Conservation (phyloP, 2,329 filamentous ascomycete species). For the Talaromyces sp. region DNA sequence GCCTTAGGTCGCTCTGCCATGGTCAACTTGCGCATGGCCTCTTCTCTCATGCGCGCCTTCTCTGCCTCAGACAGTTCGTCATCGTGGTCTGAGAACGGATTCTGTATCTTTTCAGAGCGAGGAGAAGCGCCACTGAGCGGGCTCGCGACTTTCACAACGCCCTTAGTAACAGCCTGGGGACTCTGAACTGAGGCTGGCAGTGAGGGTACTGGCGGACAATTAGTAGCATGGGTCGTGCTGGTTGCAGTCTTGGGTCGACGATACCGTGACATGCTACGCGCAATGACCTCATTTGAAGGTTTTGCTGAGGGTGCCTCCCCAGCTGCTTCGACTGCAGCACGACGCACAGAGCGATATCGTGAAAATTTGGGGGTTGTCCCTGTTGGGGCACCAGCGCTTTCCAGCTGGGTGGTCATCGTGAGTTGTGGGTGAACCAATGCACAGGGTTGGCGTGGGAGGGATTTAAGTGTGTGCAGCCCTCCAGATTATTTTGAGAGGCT, state of each 20-base stretch:
- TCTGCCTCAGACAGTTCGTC: slow-evolving; percentile 19
- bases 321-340: slow-evolving; percentile 29
- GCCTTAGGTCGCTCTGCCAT: slow-evolving; percentile 22
- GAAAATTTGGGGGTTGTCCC: slow-evolving; percentile 48
- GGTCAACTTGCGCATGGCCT: slow-evolving; percentile 36
- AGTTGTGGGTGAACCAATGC: not conserved
- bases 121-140: not conserved
- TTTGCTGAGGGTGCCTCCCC: not conserved
- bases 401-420: slow-evolving; percentile 25
- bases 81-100: slow-evolving; percentile 4
- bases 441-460: not conserved
- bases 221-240: slow-evolving; percentile 12
- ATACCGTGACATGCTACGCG: slow-evolving; percentile 41
- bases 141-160: not conserved
- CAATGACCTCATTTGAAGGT: slow-evolving; percentile 27
- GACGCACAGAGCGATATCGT: slow-evolving; percentile 58
- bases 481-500: not conserved
- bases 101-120: not conserved
- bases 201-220: slow-evolving; percentile 19
- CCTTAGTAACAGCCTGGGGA: not conserved
- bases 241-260: slow-evolving; percentile 25
- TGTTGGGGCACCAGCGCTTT: slow-evolving; percentile 6
- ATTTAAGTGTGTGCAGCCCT: not conserved
- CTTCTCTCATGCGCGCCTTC: slow-evolving; percentile 29
- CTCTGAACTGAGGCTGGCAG: slow-evolving; percentile 15